Base-by-base conservation (phyloP, 148 eudicot species). In the Agrostemma githago region DNA sequence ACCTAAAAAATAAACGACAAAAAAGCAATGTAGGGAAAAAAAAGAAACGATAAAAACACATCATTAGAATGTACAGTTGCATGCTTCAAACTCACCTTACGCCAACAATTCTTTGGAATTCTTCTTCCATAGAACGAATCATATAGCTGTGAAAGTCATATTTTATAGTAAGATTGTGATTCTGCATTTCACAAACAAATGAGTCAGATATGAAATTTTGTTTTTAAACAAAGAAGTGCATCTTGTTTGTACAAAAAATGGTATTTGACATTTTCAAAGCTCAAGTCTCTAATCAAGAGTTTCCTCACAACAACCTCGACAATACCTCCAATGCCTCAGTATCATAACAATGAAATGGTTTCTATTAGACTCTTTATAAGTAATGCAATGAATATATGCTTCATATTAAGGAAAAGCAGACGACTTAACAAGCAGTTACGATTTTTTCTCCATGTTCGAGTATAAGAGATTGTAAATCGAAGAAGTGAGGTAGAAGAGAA, bases 81-180 rank as follows among this genome's bases (percentile, higher is more conserved):
- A 38, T 43, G 43, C 39, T 69, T 77, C 42, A 65, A 61, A 59
- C 79, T 84, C 80, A 89, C 99, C 97, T 95, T 51, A 95, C 97
- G 70, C 99, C 99, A 78, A 95, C 97, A 82, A 95, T 90, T 74
- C 86, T 90, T 78, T 95, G 97, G 79, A 92, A 95, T 74, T 95
- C 99, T 83, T 95, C 99, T 84, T 95, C 99, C 97, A 95, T 89
- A 54, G 99, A 90, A 74, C 96, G 99, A 80, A 95, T 78, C 99
- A 95, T 92, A 76, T 95, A 95, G 90, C 99, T 92, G 88, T 95
- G 99, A 79, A 95, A 95, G 86, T 95, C 99, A 85, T 95, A 95
- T 81, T 82, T 95, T 76, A 84, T 75, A 66, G 91, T 85, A 78
- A 95, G 94, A 80, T 95, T 82, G 88, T 95, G 99, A 78, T 90